Evolutionary conservation across 768 basidiomycete species (phyloP).

Genomic region (Mycena rebaudengoi): DNA sequence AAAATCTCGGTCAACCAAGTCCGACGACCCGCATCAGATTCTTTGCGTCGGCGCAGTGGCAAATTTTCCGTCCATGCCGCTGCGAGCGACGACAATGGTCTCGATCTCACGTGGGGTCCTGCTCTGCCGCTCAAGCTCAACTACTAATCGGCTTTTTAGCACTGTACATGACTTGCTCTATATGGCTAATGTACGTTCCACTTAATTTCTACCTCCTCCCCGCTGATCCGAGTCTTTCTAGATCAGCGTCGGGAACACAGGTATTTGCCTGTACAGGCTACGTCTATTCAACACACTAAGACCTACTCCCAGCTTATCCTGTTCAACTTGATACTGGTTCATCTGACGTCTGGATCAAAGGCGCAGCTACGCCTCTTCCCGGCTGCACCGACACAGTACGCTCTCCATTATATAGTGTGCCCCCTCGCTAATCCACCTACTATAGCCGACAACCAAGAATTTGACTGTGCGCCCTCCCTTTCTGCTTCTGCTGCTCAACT

Average conservation of each 20-base stretch:
- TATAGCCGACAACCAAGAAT: slow-evolving; percentile 60
- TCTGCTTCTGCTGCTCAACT: background rate
- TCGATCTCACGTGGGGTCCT: slow-evolving; percentile 55
- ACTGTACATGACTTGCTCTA: slow-evolving; percentile 83
- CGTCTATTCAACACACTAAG: slow-evolving; percentile 10
- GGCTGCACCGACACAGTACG: slow-evolving; percentile 57
- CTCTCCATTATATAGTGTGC: slow-evolving; percentile 1
- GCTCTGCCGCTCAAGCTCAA: background rate
- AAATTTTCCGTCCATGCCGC: slow-evolving; percentile 46
- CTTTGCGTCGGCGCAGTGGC: slow-evolving; percentile 39
- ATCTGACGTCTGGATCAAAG: slow-evolving; percentile 80
- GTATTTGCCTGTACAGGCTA: slow-evolving; percentile 50
- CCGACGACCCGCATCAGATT: slow-evolving; percentile 43
- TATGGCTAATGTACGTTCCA: slow-evolving; percentile 69
- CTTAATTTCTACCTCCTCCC: background rate
- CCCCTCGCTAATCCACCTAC: slow-evolving; percentile 1
- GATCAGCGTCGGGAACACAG: slow-evolving; percentile 71
- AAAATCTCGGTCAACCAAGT: slow-evolving; percentile 57
- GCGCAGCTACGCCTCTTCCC: slow-evolving; percentile 55
- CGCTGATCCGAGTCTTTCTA: slow-evolving; percentile 37
- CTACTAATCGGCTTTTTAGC: slow-evolving; percentile 48
- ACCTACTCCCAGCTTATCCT: slow-evolving; percentile 59
- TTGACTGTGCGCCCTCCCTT: slow-evolving; percentile 60
- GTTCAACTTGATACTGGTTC: slow-evolving; percentile 90
- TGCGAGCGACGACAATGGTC: slow-evolving; percentile 39